phyloP scores from a whole-genome alignment of 352 stramenopile genomes.

The Pythium myriotylum region DNA sequence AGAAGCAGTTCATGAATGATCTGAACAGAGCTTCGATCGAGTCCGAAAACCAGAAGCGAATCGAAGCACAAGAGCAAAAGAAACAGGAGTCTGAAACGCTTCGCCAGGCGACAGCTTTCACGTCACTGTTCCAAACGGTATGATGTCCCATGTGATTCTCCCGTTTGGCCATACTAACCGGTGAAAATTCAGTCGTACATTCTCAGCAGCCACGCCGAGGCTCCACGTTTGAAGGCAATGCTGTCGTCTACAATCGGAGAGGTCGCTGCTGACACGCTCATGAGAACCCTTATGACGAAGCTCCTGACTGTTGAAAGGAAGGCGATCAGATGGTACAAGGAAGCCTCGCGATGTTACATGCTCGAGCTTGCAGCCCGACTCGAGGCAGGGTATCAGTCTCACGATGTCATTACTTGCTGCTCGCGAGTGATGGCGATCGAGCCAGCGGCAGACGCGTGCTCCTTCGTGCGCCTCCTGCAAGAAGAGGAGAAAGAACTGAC shows the following conservation, averaged over 20 bases:
- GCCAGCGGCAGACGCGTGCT: constrained; percentile 30
- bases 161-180: neutral
- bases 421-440: constrained; percentile 21
- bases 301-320: constrained; percentile 70
- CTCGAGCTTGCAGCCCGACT: constrained; percentile 59
- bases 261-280: constrained; percentile 37
- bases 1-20: constrained; percentile 68
- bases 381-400: constrained; percentile 39
- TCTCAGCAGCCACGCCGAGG: constrained; percentile 38
- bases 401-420: constrained; percentile 58
- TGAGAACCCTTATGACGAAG: constrained; percentile 61
- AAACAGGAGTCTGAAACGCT: constrained; percentile 58
- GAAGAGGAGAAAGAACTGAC: constrained; percentile 55
- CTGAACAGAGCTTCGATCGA: constrained; percentile 77
- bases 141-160: constrained; percentile 17
- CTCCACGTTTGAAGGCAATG: constrained; percentile 44
- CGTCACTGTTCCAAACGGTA: constrained; percentile 68
- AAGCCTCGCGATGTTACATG: constrained; percentile 68
- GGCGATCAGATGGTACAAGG: constrained; percentile 74
- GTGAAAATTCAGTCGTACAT: constrained; percentile 54
- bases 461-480: constrained; percentile 49
- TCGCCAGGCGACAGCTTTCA: constrained; percentile 55
- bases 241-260: constrained; percentile 54
- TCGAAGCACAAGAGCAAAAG: constrained; percentile 62
- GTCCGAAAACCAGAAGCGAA: constrained; percentile 69